Conservation (phyloP, 2,329 filamentous ascomycete genomes). For the Fusarium longipes region DNA sequence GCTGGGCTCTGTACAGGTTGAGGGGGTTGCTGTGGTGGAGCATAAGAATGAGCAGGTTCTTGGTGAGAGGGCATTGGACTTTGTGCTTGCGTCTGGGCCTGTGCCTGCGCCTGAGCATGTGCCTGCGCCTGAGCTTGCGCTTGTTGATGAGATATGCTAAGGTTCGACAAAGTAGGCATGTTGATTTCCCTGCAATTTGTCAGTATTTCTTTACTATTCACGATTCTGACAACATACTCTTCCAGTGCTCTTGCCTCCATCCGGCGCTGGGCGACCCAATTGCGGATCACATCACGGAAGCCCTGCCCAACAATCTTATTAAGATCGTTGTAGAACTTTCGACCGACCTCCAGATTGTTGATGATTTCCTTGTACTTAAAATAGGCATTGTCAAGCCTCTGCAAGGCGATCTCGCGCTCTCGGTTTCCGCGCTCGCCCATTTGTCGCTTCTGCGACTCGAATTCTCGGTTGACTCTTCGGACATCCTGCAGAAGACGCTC, state of each 20-base stretch:
- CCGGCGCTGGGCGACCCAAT: constrained; percentile 83
- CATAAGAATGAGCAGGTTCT: constrained; percentile 19
- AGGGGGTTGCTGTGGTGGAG: constrained; percentile 26
- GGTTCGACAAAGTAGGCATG: constrained; percentile 62
- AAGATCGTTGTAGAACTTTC: constrained; percentile 98
- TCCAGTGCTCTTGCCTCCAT: constrained; percentile 84
- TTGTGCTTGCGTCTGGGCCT: constrained; percentile 21
- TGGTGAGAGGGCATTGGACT: constrained; percentile 32
- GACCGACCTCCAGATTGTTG: constrained; percentile 87
- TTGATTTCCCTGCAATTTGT: constrained; percentile 57
- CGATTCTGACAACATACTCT: constrained; percentile 62
- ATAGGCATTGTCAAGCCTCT: constrained; percentile 90
- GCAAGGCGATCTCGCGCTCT: constrained; percentile 87
- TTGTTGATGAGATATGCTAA: constrained; percentile 53
- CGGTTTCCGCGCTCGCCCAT: constrained; percentile 70
- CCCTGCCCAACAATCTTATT: constrained; percentile 82
- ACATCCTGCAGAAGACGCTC: constrained; percentile 76
- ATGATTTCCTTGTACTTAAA: constrained; percentile 97
- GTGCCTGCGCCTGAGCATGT: constrained; percentile 16
- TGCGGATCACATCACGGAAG: constrained; percentile 81
- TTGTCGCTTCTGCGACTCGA: constrained; percentile 75
- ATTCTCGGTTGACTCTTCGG: constrained; percentile 80
- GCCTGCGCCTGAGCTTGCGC: constrained; percentile 17
- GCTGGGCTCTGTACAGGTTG: constrained; percentile 46
- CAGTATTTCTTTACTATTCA: constrained; percentile 6